A percentile compares a stretch with the other conserved stretches of the same genome.
phyloP scores from a whole-genome alignment of 2,329 filamentous ascomycete species.

The Sclerotinia minor region DNA sequence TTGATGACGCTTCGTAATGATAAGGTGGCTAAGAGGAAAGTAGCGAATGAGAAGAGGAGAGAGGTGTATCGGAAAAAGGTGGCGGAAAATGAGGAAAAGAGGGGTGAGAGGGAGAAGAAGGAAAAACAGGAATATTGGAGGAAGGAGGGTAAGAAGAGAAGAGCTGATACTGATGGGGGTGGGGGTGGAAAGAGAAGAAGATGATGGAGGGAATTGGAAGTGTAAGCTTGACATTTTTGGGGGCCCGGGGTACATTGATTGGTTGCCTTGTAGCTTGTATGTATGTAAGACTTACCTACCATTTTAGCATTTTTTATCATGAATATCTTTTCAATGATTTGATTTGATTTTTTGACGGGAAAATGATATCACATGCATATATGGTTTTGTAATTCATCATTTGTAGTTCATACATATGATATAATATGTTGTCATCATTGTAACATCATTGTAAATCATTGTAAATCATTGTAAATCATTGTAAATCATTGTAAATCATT shows the following conservation, averaged over 20 bases:
- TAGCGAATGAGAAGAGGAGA: constrained; percentile 85
- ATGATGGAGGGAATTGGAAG: not conserved
- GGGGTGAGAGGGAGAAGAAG: constrained; percentile 79
- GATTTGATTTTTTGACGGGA: too few relatives aligned
- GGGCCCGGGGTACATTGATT: not conserved
- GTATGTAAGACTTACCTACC: not conserved
- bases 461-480: too few relatives aligned
- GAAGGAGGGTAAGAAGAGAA: constrained; percentile 81
- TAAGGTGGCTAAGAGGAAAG: constrained; percentile 77
- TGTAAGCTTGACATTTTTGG: not conserved
- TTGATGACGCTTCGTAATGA: constrained; percentile 88
- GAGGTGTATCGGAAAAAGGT: constrained; percentile 81
- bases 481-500: too few relatives aligned
- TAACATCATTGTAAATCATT: too few relatives aligned
- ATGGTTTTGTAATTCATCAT: too few relatives aligned
- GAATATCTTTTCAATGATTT: too few relatives aligned
- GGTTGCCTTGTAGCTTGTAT: not conserved
- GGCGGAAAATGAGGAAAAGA: constrained; percentile 79
- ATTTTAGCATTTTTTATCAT: not conserved
- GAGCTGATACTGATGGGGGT: constrained; percentile 53
- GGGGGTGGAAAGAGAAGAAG: constrained; percentile 44
- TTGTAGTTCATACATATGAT: too few relatives aligned
- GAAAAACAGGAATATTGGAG: constrained; percentile 93
- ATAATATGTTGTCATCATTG: too few relatives aligned
- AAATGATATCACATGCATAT: too few relatives aligned